These are phyloP conservation scores for Entomortierella parvispora DNA, from an alignment of 192 early-diverging fungal genomes.

Conservation along the genomic window DNA sequence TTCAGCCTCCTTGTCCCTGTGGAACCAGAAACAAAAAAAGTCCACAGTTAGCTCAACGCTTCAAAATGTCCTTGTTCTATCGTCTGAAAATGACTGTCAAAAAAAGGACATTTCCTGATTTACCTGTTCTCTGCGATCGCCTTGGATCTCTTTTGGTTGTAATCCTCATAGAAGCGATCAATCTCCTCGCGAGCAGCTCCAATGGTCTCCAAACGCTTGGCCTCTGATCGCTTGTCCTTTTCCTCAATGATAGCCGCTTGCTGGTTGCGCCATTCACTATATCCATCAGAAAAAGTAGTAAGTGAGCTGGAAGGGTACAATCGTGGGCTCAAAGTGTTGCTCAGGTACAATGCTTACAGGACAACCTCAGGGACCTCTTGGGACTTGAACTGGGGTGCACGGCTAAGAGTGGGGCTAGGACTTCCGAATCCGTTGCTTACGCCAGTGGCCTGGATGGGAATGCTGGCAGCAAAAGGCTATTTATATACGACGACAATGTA, in stretches of 20 bases:
- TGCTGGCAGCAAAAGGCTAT: constrained; percentile 46
- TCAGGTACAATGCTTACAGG: too few relatives aligned
- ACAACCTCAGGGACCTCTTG: constrained; percentile 41
- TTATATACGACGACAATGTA: neutral
- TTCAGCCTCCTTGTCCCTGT: constrained; percentile 53
- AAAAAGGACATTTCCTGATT: neutral
- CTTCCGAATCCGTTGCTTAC: constrained; percentile 32
- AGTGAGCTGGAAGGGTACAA: constrained; percentile 3
- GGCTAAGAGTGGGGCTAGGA: constrained; percentile 23
- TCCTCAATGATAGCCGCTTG: constrained; percentile 64
- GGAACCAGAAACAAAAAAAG: neutral
- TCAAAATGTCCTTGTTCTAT: too few relatives aligned
- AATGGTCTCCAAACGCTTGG: constrained; percentile 67
- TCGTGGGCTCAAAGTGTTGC: too few relatives aligned
- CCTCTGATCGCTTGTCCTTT: constrained; percentile 66
- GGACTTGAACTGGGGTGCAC: constrained; percentile 34
- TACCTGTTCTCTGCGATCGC: constrained; percentile 74
- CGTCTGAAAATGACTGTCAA: neutral
- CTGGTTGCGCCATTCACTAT: constrained; percentile 73
- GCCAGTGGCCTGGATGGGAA: constrained; percentile 45
- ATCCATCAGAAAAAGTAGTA: neutral
- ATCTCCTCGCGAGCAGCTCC: constrained; percentile 70
- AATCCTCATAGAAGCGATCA: constrained; percentile 85
- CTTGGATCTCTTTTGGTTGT: constrained; percentile 77
- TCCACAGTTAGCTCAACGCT: too few relatives aligned